Evolutionary conservation across 1,284 basidiomycete genomes (phyloP), one percentile per base, ranked within the genome.

Genomic region (Vanrija sp.): DNA sequence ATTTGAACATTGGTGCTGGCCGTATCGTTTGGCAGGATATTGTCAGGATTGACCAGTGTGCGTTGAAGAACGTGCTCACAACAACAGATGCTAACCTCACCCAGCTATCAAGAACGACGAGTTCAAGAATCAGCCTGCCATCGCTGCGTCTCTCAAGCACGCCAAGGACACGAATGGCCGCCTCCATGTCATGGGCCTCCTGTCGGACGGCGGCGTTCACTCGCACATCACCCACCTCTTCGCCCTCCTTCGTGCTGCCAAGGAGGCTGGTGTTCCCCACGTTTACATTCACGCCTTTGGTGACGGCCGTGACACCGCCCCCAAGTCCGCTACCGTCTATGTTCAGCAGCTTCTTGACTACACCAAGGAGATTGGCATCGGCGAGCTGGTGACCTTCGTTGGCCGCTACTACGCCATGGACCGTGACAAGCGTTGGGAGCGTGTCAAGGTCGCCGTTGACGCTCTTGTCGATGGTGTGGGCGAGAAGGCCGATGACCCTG

Each of bases 351-450:
- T 95, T 5, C 80, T 85, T 18, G 86, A 86, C 38, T 93, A 91
- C 74, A 81, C 88, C 58, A 80, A 87, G 71, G 85, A 89, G 68
- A 81, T 85, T 40, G 84, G 87, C 51, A 63, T 76, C 39, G 79
- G 79, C 40, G 74, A 79, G 63, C 78, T 94, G 54, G 86, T 88
- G 10, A 92, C 89, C 7, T 81, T 93, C 50, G 79, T 91, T 28
- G 91, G 91, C 5, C 79, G 91, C 48, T 95, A 95, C 81, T 95
- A 93, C 66, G 91, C 91, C 43, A 94, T 94, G 91, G 91, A 94
- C 77, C 85, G 91, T 44, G 91, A 95, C 75, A 94, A 93, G 81
- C 84, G 91, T 54, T 94, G 91, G 91, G 91, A 95, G 72, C 83
- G 91, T 45, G 75, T 95, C 73, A 91, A 91, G 81, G 80, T 91